Evolutionary conservation across 352 stramenopile species (phyloP).

Genomic region (Phytopythium litorale): DNA sequence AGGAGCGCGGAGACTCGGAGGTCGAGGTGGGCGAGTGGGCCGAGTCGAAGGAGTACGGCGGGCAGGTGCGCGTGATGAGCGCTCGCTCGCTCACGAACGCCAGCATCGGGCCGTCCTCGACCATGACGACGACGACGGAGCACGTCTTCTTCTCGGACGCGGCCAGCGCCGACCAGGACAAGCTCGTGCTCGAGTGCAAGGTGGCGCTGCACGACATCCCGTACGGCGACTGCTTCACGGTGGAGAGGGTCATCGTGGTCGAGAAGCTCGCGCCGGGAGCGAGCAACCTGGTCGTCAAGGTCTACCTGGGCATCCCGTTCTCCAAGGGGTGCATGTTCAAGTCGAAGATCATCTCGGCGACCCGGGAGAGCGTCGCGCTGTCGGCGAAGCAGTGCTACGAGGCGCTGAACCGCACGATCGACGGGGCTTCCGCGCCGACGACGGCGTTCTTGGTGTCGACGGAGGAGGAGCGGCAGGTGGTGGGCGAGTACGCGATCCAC

Average conservation of each 20-base stretch:
- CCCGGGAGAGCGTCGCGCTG: constrained; percentile 47
- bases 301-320: constrained; percentile 78
- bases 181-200: constrained; percentile 58
- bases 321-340: constrained; percentile 90
- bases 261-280: constrained; percentile 35
- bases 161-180: constrained; percentile 31
- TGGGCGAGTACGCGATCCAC: constrained; percentile 69
- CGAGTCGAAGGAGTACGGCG: constrained; percentile 61
- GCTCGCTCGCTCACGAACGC: constrained; percentile 78
- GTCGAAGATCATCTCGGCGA: constrained; percentile 86
- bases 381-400: constrained; percentile 60
- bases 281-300: constrained; percentile 42
- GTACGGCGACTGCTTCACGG: constrained; percentile 83
- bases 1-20: constrained; percentile 71
- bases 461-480: constrained; percentile 59
- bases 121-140: constrained; percentile 80
- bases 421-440: constrained; percentile 11
- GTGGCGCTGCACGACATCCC: constrained; percentile 80
- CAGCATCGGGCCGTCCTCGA: constrained; percentile 75
- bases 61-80: constrained; percentile 55
- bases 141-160: constrained; percentile 48
- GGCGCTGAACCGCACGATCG: constrained; percentile 50
- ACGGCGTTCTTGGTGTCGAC: constrained; percentile 69
- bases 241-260: constrained; percentile 67
- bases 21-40: constrained; percentile 66